Base-by-base conservation (phyloP, 805 yeast species). In the Saccharomycopsis babjevae region DNA sequence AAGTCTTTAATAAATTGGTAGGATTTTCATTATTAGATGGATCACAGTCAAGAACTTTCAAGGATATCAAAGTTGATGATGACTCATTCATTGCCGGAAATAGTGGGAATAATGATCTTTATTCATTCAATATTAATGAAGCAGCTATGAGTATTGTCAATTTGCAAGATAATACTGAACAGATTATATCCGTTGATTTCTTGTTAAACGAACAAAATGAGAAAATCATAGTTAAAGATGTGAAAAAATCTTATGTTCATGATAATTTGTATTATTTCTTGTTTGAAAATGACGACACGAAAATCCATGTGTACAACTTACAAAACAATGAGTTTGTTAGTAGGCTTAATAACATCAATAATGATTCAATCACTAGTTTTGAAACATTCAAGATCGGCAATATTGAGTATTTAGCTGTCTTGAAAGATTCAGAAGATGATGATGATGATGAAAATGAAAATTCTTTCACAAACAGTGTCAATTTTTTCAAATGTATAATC, bases 401-500 rank as follows among this genome's bases (percentile, higher is more conserved):
- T 28, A 54, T 46, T 25, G 64, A 62, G 22, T 62, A 54, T 39
- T 57, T 59, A 10, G 52, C 57, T 6, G 50, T 40, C 5, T 39
- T 20, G 43, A 42, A 57, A 28, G 16, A 20, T 13, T n/a, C 34
- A 6, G 46, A 57, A 16, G 55, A 50, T 11, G 20, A 15, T 11
- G 57, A 39, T 11, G 38, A 50, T 22, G 32, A 46, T 28, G 32
- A 28, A n/a, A n/a, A n/a, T 6, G 32, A 28, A 28, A 28, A 28
- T 28, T 28, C 32, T 7, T 46, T 22, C 3, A 50, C 18, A 22
- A 43, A 32, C 5, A 40, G 38, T 8, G 54, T 59, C n/a, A 60
- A 54, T 38, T 38, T 59, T 42, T 62, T 59, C 61, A 62, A 57
- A 50, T 57, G 62, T 32, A 56, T 57, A 6, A 59, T 62, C 25